Conservation (phyloP, 495 filamentous ascomycete species). For the Poronia punctata region DNA sequence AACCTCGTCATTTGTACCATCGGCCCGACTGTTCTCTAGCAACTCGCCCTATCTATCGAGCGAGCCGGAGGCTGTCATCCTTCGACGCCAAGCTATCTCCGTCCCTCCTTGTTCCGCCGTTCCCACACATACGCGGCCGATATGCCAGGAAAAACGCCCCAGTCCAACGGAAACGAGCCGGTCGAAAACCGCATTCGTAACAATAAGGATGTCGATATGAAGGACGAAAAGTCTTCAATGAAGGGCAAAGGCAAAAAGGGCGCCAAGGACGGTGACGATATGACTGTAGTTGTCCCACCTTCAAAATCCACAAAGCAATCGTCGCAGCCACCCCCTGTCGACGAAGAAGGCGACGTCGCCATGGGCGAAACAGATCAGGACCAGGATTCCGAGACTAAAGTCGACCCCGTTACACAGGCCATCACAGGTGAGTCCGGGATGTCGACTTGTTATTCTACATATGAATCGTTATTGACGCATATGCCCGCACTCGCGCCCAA, state of each 20-base stretch:
- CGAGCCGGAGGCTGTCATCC: slow-evolving; percentile 9
- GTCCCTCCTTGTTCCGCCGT: slow-evolving; percentile 3
- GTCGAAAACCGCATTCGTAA: slow-evolving; percentile 69
- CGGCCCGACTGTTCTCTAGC: background rate
- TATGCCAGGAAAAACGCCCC: slow-evolving; percentile 61
- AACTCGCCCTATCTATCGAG: slow-evolving; percentile 16
- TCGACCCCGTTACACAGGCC: slow-evolving; percentile 59
- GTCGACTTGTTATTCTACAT: background rate
- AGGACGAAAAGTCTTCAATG: slow-evolving; percentile 52
- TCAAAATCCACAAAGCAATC: slow-evolving; percentile 62
- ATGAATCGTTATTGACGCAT: background rate
- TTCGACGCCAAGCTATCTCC: background rate
- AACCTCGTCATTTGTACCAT: slow-evolving; percentile 18
- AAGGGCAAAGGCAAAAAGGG: slow-evolving; percentile 61
- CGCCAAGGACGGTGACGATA: slow-evolving; percentile 57
- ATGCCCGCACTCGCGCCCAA: background rate
- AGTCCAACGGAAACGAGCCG: slow-evolving; percentile 63
- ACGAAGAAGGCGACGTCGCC: slow-evolving; percentile 64
- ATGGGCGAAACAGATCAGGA: slow-evolving; percentile 62
- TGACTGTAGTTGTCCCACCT: slow-evolving; percentile 81
- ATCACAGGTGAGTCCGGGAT: slow-evolving; percentile 37
- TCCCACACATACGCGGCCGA: slow-evolving; percentile 23
- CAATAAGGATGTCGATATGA: slow-evolving; percentile 76
- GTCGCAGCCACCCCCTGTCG: slow-evolving; percentile 49
- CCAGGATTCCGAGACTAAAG: slow-evolving; percentile 50